Evolutionary conservation across 1,284 basidiomycete genomes (phyloP), one percentile per base, ranked within the genome.

Genomic region (Phellinidium pouzarii): DNA sequence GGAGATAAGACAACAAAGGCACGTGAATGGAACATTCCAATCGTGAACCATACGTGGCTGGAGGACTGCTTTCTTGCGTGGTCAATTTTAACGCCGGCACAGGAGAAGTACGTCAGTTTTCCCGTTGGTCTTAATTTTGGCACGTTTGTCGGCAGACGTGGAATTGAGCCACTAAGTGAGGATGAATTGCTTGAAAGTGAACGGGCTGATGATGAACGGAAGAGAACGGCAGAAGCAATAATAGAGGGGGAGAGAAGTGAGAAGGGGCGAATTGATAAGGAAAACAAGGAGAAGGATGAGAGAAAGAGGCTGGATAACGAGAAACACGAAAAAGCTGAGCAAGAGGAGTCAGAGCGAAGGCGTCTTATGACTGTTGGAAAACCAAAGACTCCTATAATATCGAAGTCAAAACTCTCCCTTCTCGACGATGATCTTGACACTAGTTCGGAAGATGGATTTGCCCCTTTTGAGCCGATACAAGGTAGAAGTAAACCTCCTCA

Each of bases 11-110:
- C 87, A 0, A 68, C 70, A 5, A 87, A 86, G 62, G 90, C 91
- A 0, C 70, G 73, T 7, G 72, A 80, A 0, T 94, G 92, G 92
- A 79, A 78, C 0, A 87, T 94, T 54, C 86, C 90, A 0, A 72
- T 94, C 53, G 86, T 94, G 11, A 94, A 93, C 59, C 93, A 95
- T 61, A 74, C 78, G 0, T 95, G 91, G 88, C 74, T 95, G 4
- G 92, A 94, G 64, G 88, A 91, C 58, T 94, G 88, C 65, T 89
- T 92, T 61, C 67, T 80, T 17, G 75, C 81, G 46, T 94, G 91
- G 91, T 72, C 75, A n/a, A 72, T 75, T 20, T 70, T 86, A 42
- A 80, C 80, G 0, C 72, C 78, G 6, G 78, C 74, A 0, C 66
- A 73, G 14, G 78, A 80, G 45, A 82, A 80, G 54, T 91, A 88